A percentile compares a stretch with the other conserved stretches of the same genome.
phyloP scores from a whole-genome alignment of 1,284 basidiomycete genomes.

The Leccinum fallax region DNA sequence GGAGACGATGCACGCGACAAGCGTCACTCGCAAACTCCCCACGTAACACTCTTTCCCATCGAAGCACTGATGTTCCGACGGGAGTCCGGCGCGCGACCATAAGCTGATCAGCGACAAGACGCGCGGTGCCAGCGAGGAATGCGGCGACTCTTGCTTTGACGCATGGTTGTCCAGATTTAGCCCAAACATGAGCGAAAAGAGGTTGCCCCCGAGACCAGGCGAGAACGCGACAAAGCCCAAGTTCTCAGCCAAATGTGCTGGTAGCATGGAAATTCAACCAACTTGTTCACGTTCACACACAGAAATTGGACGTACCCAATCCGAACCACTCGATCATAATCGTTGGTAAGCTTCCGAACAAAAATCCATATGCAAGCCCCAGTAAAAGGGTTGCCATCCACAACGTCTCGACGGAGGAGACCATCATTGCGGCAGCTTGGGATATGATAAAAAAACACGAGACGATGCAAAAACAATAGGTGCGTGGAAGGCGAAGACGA shows the following conservation, averaged over 20 bases:
- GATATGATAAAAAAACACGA: conserved; percentile 69
- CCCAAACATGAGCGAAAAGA: conserved; percentile 86
- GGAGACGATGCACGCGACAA: conserved; percentile 45
- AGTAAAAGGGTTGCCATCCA: conserved; percentile 78
- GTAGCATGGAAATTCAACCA: not conserved
- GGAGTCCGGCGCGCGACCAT: conserved; percentile 24
- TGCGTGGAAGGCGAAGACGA: conserved; percentile 61
- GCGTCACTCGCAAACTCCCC: conserved; percentile 47
- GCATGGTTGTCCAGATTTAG: conserved; percentile 75
- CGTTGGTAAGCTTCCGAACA: conserved; percentile 79
- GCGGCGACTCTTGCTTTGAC: conserved; percentile 8
- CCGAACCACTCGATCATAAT: conserved; percentile 89
- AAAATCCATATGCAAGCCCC: conserved; percentile 75
- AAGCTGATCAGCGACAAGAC: conserved; percentile 7
- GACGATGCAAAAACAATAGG: conserved; percentile 71
- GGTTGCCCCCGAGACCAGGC: conserved; percentile 80
- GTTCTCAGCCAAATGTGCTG: conserved; percentile 79
- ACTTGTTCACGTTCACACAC: not conserved
- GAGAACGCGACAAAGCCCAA: conserved; percentile 82
- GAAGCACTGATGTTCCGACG: conserved; percentile 45
- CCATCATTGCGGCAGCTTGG: conserved; percentile 59
- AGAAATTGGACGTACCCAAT: conserved; percentile 49
- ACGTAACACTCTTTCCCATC: conserved; percentile 50
- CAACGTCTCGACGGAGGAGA: conserved; percentile 64
- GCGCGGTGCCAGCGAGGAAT: not conserved